Evolutionary conservation across 2,329 filamentous ascomycete species (phyloP).

Genomic region (Colletotrichum sp.): DNA sequence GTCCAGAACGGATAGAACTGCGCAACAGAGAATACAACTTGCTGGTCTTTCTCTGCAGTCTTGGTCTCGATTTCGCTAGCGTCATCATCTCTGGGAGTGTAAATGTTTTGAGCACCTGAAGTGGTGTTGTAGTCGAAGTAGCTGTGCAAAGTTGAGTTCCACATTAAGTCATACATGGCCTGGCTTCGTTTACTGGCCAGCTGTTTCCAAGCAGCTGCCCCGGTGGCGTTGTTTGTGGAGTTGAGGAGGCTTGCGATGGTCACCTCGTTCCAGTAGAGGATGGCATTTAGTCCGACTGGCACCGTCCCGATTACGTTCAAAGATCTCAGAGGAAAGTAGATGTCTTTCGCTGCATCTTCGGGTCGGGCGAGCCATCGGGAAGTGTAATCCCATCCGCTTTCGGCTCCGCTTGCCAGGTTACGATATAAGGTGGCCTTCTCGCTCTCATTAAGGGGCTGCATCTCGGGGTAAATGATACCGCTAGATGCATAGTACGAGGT

Average conservation of each 20-base stretch:
- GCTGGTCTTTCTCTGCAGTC: conserved; percentile 57
- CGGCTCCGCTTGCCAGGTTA: conserved; percentile 69
- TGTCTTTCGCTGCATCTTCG: conserved; percentile 60
- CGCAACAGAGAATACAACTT: conserved; percentile 62
- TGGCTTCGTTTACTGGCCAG: conserved; percentile 59
- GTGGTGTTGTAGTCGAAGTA: conserved; percentile 77
- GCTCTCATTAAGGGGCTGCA: conserved; percentile 52
- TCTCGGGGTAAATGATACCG: conserved; percentile 64
- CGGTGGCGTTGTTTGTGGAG: conserved; percentile 53
- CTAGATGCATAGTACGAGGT: conserved; percentile 63
- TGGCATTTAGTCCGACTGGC: conserved; percentile 72
- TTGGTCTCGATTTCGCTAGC: conserved; percentile 43
- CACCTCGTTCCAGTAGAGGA: conserved; percentile 70
- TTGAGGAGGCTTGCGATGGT: conserved; percentile 61
- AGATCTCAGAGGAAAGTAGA: conserved; percentile 69
- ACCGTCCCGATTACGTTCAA: conserved; percentile 64
- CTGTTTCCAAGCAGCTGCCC: conserved; percentile 52
- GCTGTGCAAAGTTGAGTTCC: conserved; percentile 65
- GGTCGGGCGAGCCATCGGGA: conserved; percentile 64
- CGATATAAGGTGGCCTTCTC: conserved; percentile 60
- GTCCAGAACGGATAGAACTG: conserved; percentile 76
- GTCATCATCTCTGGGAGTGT: conserved; percentile 54
- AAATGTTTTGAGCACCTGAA: conserved; percentile 59
- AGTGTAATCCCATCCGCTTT: conserved; percentile 70
- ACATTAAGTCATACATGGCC: conserved; percentile 68